phyloP scores from a whole-genome alignment of 148 eudicot genomes.

The Hydrangea macrophylla region DNA sequence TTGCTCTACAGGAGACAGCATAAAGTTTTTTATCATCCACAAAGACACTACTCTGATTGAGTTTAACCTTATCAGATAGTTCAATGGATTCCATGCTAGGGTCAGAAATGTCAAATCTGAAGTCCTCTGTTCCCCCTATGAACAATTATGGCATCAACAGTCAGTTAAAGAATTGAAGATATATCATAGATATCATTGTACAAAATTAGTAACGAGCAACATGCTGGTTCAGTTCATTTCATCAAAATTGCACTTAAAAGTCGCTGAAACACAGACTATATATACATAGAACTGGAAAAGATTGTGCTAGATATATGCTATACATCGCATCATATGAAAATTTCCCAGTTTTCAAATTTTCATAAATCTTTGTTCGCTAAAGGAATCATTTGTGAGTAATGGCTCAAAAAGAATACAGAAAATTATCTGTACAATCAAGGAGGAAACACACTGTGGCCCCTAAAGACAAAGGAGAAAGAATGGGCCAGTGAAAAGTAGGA shows the following conservation, averaged over 20 bases:
- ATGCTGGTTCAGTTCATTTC: background rate
- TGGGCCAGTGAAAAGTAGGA: background rate
- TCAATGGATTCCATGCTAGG: constrained; percentile 36
- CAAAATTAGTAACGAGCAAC: background rate
- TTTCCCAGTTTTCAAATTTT: background rate
- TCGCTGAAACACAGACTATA: background rate
- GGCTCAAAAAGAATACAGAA: background rate
- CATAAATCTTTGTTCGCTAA: no score
- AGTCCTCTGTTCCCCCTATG: constrained; percentile 25
- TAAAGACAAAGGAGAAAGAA: background rate
- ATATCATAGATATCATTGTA: background rate
- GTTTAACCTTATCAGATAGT: constrained; percentile 24
- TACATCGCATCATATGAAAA: background rate
- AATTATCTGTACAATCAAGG: background rate
- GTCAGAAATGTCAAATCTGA: constrained; percentile 17
- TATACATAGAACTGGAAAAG: no score
- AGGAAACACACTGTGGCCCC: background rate
- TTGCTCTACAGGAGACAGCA: constrained; percentile 20
- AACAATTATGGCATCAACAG: constrained; percentile 12
- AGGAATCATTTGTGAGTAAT: background rate
- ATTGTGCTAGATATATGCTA: background rate
- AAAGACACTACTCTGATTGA: constrained; percentile 23
- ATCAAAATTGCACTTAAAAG: background rate
- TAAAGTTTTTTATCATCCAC: constrained; percentile 15
- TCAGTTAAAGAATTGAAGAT: background rate